Evolutionary conservation across 306 rosid species (phyloP), one percentile per base, ranked within the genome.

Genomic region (Begonia peltatifolia): DNA sequence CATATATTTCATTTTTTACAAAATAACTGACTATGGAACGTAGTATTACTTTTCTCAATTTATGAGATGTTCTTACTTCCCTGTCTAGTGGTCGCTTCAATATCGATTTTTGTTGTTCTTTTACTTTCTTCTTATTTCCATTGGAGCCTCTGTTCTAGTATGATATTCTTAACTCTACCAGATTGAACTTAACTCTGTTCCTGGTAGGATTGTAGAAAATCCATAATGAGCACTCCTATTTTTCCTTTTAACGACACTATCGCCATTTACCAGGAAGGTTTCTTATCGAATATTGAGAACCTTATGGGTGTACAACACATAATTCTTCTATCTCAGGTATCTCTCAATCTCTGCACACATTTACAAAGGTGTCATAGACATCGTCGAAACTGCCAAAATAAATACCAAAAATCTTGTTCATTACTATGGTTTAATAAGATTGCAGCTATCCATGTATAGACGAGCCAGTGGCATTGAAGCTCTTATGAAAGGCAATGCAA

Each of bases 401-500:
- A 51, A 51, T 17, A 51, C 41, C 9, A 30, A 30, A 42, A 42
- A 47, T 10, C 30, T 42, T 61, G 50, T 75, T 59, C 4, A 36
- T 57, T 68, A 50, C 50, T 65, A 61, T 70, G 77, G 71, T 70
- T 76, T 78, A 69, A 85, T 79, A 69, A 80, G 74, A 72, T 71
- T 65, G 74, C 95, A 90, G 97, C 75, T 90, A 77, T 90, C 92
- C 74, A 87, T 70, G 61, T 85, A 76, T 79, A 80, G 81, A 67
- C 75, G 86, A 68, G 77, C 74, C 49, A 50, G 75, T 55, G 95
- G 95, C 52, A 62, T 85, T 68, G 82, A 82, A 71, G 85, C 80
- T 52, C 59, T 90, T 71, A 69, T 90, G 74, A 80, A 75, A 75
- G 66, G 62, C 76, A 90, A 75, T 56, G 84, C 85, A 42, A 74